phyloP scores from a whole-genome alignment of 345 rosid genomes.

The Physaria fendleri region DNA sequence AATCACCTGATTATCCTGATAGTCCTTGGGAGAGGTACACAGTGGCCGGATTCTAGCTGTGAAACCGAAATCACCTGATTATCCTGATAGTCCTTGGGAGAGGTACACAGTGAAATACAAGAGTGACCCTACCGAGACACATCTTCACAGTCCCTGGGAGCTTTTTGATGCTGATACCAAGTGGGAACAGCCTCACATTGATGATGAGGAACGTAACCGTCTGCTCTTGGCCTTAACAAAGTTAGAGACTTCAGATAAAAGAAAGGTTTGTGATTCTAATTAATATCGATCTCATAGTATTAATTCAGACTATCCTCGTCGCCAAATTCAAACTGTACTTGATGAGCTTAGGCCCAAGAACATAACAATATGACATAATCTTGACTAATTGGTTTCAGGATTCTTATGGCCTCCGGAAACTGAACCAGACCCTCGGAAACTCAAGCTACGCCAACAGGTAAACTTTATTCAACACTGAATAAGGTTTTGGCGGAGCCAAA shows the following conservation, averaged over 20 bases:
- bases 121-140: conserved; percentile 67
- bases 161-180: conserved; percentile 67
- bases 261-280: conserved; percentile 43
- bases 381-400: conserved; percentile 50
- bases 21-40: conserved; percentile 98
- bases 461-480: conserved; percentile 12
- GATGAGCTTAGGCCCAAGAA: not conserved
- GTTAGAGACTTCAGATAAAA: conserved; percentile 55
- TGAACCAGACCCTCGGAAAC: conserved; percentile 66
- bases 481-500: not conserved
- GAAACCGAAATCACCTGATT: conserved; percentile 63
- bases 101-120: conserved; percentile 69
- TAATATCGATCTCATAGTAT: not conserved
- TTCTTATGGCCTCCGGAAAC: conserved; percentile 61
- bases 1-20: conserved; percentile 64
- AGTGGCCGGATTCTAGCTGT: conserved; percentile 61
- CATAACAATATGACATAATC: conserved; percentile 3
- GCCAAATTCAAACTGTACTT: not conserved
- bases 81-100: conserved; percentile 97
- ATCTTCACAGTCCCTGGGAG: conserved; percentile 98
- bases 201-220: conserved; percentile 42
- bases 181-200: conserved; percentile 75
- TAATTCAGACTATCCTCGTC: not conserved
- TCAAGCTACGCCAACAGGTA: conserved; percentile 84
- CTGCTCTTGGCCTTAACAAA: conserved; percentile 50